A percentile compares a stretch with the other conserved stretches of the same genome.
phyloP scores from a whole-genome alignment of 495 filamentous ascomycete genomes.

The Daldinia decipiens region DNA sequence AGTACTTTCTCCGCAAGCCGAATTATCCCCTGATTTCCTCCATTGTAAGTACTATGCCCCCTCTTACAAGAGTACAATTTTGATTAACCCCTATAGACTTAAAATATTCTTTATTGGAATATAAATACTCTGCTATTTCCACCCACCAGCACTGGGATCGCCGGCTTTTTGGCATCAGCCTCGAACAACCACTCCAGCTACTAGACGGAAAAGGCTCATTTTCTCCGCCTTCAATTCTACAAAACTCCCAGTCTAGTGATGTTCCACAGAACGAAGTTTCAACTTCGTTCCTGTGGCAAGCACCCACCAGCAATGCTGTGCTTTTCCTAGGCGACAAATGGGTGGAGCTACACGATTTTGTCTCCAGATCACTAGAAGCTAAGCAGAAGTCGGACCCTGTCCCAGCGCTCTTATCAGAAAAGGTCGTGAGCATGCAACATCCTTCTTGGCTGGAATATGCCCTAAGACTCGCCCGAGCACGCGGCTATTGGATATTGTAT shows the following conservation, averaged over 20 bases:
- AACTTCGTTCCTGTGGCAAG: constrained; percentile 80
- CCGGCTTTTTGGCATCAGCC: constrained; percentile 75
- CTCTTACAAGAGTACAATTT: not conserved
- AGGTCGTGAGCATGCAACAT: constrained; percentile 67
- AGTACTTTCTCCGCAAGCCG: constrained; percentile 77
- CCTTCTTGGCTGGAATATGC: constrained; percentile 83
- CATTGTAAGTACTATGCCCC: constrained; percentile 66
- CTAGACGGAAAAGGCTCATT: constrained; percentile 67
- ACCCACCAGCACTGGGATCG: constrained; percentile 54
- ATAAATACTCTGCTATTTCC: constrained; percentile 70
- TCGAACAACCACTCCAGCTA: constrained; percentile 73
- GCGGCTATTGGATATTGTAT: constrained; percentile 79
- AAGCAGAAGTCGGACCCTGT: constrained; percentile 47
- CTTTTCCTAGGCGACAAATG: constrained; percentile 86
- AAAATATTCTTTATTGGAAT: constrained; percentile 76
- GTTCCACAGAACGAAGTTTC: constrained; percentile 44
- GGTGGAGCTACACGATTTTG: constrained; percentile 80
- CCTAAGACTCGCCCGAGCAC: constrained; percentile 73
- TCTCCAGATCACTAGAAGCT: constrained; percentile 65
- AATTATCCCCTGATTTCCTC: constrained; percentile 78
- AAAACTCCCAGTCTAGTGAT: constrained; percentile 39
- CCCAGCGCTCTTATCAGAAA: constrained; percentile 53
- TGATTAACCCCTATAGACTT: constrained; percentile 54
- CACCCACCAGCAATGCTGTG: constrained; percentile 79
- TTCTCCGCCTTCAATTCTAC: constrained; percentile 54